Percentiles rank a stretch among this genome's conserved stretches.
Evolutionary conservation across 768 basidiomycete genomes (phyloP).

Genomic region (Phaffia australis): DNA sequence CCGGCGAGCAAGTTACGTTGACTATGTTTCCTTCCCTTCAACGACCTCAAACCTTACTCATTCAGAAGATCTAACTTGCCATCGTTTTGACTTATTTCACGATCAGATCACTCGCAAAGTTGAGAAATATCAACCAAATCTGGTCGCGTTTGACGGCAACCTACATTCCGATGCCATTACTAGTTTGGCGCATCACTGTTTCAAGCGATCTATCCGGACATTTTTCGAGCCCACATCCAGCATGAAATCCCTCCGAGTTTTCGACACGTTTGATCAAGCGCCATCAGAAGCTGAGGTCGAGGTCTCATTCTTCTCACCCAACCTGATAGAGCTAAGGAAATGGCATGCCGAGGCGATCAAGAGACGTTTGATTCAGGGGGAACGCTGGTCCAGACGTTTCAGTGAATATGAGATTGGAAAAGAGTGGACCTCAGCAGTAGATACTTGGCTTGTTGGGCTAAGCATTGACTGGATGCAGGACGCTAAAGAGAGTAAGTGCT

Average conservation of each 20-base stretch:
- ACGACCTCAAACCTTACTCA: background rate
- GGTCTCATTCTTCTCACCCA: slow-evolving; percentile 65
- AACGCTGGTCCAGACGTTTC: slow-evolving; percentile 55
- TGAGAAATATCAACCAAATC: slow-evolving; percentile 39
- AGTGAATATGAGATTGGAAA: slow-evolving; percentile 57
- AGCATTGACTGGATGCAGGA: slow-evolving; percentile 39
- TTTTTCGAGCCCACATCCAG: slow-evolving; percentile 92
- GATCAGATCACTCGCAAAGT: too few species aligned
- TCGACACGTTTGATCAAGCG: slow-evolving; percentile 43
- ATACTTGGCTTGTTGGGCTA: slow-evolving; percentile 51
- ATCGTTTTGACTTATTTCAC: background rate
- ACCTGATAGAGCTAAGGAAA: slow-evolving; percentile 60
- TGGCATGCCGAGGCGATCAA: slow-evolving; percentile 33
- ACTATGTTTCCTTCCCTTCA: background rate
- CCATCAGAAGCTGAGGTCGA: slow-evolving; percentile 17
- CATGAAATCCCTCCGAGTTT: slow-evolving; percentile 60
- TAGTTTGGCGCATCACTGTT: slow-evolving; percentile 48
- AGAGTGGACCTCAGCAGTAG: slow-evolving; percentile 48
- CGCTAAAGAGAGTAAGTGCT: background rate
- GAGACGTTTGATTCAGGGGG: slow-evolving; percentile 46
- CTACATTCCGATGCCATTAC: slow-evolving; percentile 49
- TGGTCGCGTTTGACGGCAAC: slow-evolving; percentile 72
- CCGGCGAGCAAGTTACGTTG: slow-evolving; percentile 42
- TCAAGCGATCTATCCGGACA: slow-evolving; percentile 40
- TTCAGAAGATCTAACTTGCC: background rate